A percentile compares a stretch with the other conserved stretches of the same genome.
phyloP scores from a whole-genome alignment of 2,329 filamentous ascomycete species.

The Cordyceps farinosa region DNA sequence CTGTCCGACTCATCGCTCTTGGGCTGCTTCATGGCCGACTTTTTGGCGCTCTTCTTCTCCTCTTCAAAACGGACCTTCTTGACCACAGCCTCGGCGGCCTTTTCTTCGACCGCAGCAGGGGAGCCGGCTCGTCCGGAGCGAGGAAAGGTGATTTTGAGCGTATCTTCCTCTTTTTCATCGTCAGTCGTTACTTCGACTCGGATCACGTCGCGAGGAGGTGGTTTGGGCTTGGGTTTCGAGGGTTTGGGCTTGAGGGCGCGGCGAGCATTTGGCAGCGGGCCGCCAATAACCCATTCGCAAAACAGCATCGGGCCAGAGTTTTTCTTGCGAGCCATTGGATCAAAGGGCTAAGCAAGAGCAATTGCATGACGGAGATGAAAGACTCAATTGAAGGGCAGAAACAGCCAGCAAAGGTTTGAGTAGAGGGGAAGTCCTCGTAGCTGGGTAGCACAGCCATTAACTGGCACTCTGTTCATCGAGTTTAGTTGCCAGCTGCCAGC shows the following conservation, averaged over 20 bases:
- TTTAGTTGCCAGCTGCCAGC: constrained; percentile 6
- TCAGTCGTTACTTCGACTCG: constrained; percentile 46
- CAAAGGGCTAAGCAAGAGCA: neutral
- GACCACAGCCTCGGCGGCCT: constrained; percentile 18
- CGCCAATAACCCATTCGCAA: constrained; percentile 42
- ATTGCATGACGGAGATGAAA: neutral
- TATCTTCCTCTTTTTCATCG: constrained; percentile 49
- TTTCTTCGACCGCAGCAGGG: constrained; percentile 15
- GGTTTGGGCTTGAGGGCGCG: constrained; percentile 25
- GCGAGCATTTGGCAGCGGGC: constrained; percentile 31
- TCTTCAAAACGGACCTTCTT: constrained; percentile 46
- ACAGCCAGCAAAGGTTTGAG: neutral
- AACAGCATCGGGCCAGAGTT: constrained; percentile 24
- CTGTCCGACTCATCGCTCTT: constrained; percentile 25
- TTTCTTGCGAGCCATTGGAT: constrained; percentile 7
- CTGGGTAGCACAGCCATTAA: neutral
- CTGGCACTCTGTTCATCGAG: neutral
- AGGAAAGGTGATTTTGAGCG: constrained; percentile 47
- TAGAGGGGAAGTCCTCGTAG: neutral
- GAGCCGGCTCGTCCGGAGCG: constrained; percentile 29
- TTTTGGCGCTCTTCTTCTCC: constrained; percentile 24
- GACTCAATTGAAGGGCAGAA: neutral
- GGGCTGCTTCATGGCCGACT: constrained; percentile 38
- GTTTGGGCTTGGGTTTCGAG: constrained; percentile 10
- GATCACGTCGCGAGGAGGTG: constrained; percentile 31